Percentiles rank a stretch among this genome's conserved stretches.
These are phyloP conservation scores for Backusella tarrabulga DNA, from an alignment of 192 early-diverging fungal genomes.

Conservation along the genomic window DNA sequence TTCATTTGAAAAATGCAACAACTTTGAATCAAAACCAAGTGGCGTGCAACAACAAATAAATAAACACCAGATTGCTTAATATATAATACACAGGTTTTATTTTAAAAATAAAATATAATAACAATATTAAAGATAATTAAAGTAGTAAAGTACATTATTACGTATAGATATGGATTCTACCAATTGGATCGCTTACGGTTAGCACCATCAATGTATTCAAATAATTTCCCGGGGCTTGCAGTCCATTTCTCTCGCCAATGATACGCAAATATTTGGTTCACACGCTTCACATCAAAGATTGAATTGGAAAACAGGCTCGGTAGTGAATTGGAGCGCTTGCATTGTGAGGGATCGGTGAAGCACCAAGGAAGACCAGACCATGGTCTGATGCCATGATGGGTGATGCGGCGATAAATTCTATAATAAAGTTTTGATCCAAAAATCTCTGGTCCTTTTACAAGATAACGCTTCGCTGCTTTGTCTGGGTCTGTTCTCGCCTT, in stretches of 20 bases:
- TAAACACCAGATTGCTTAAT: too few relatives aligned
- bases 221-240: background rate
- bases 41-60: too few relatives aligned
- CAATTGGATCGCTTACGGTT: background rate
- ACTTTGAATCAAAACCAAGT: too few relatives aligned
- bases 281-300: conserved; percentile 8
- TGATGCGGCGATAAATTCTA: conserved; percentile 22
- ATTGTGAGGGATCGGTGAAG: conserved; percentile 32
- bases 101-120: background rate
- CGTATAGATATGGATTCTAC: background rate
- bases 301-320: conserved; percentile 11
- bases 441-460: background rate
- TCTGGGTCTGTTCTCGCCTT: background rate
- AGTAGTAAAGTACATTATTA: background rate
- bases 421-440: conserved; percentile 26
- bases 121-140: background rate
- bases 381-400: conserved; percentile 29
- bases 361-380: conserved; percentile 41
- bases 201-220: background rate
- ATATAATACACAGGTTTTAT: background rate
- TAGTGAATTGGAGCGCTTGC: conserved; percentile 22
- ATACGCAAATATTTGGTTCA: conserved; percentile 25
- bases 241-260: conserved; percentile 26
- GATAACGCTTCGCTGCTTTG: background rate
- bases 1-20: too few relatives aligned